Conservation (phyloP, 805 yeast species). For the Starmerella vitae region DNA sequence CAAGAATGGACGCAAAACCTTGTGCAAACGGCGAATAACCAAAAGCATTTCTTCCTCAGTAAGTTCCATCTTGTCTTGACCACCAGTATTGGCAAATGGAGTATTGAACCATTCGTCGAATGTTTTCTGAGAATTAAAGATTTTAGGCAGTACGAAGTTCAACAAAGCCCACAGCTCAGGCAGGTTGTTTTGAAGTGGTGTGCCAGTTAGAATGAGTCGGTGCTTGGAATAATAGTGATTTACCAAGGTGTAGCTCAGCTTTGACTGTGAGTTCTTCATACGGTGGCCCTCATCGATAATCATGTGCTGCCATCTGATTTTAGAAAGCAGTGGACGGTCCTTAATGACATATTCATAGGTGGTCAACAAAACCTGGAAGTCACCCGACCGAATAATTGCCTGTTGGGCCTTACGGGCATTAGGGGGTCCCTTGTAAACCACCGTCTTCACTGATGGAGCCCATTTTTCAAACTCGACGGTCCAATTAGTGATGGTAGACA, state of each 20-base stretch:
- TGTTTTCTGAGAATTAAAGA: constrained; percentile 90
- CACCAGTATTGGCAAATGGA: constrained; percentile 95
- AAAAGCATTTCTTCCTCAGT: constrained; percentile 92
- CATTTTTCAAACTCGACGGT: constrained; percentile 89
- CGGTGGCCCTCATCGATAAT: constrained; percentile 98
- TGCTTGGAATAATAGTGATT: constrained; percentile 73
- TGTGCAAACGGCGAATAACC: constrained; percentile 89
- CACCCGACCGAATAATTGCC: constrained; percentile 53
- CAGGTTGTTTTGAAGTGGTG: constrained; percentile 86
- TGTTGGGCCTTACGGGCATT: constrained; percentile 68
- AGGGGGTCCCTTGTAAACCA: constrained; percentile 89
- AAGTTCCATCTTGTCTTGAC: constrained; percentile 82
- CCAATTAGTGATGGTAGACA: constrained; percentile 92
- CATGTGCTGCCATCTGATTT: constrained; percentile 90
- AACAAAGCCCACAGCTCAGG: constrained; percentile 96
- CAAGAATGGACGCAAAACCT: constrained; percentile 86
- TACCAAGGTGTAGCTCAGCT: constrained; percentile 70
- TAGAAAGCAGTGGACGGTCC: constrained; percentile 66
- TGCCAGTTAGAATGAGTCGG: constrained; percentile 87
- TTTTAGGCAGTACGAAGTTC: constrained; percentile 87
- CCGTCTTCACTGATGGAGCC: constrained; percentile 78
- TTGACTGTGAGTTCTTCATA: constrained; percentile 87
- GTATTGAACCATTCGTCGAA: constrained; percentile 99
- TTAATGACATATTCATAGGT: constrained; percentile 91
- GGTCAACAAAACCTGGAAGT: constrained; percentile 80